These are phyloP conservation scores for Tolypocladium ophioglossoides DNA, from an alignment of 2,329 filamentous ascomycete genomes.

Conservation along the genomic window DNA sequence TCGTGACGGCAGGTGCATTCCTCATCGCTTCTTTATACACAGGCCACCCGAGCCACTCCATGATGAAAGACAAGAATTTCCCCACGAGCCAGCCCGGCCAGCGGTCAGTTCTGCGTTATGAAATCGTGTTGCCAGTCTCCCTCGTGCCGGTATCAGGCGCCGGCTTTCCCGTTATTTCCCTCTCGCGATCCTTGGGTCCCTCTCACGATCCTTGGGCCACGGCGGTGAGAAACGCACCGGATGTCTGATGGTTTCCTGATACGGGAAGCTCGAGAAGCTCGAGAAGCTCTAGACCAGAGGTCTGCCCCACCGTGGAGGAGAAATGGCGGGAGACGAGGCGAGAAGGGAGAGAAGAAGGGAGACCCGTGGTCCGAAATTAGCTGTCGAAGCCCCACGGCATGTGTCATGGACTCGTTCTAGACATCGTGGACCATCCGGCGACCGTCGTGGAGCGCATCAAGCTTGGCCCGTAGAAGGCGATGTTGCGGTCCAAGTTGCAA, in stretches of 20 bases:
- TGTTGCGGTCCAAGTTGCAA: not conserved
- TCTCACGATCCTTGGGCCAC: slow-evolving; percentile 1
- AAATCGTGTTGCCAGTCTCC: not conserved
- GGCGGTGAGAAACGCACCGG: slow-evolving; percentile 12
- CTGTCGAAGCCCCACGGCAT: slow-evolving; percentile 2
- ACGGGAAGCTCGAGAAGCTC: slow-evolving; percentile 7
- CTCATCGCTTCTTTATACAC: slow-evolving; percentile 1
- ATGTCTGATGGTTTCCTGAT: slow-evolving; percentile 14
- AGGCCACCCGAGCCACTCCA: not conserved
- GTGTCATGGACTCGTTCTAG: slow-evolving; percentile 11
- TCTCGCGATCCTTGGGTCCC: too few species aligned
- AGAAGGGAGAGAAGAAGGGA: not conserved
- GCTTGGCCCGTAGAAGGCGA: too few species aligned
- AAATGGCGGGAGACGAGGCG: not conserved
- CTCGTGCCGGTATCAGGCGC: not conserved
- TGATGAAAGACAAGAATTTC: slow-evolving; percentile 1
- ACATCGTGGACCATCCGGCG: slow-evolving; percentile 8
- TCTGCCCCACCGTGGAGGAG: not conserved
- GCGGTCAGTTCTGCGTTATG: not conserved
- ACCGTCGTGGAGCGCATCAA: too few species aligned
- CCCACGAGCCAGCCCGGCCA: not conserved
- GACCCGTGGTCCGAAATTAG: not conserved
- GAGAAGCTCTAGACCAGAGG: slow-evolving; percentile 3
- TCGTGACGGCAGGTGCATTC: slow-evolving; percentile 1
- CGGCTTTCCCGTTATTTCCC: not conserved